Conservation (phyloP, 192 early-diverging fungal species). For the Coemansia sp. region DNA sequence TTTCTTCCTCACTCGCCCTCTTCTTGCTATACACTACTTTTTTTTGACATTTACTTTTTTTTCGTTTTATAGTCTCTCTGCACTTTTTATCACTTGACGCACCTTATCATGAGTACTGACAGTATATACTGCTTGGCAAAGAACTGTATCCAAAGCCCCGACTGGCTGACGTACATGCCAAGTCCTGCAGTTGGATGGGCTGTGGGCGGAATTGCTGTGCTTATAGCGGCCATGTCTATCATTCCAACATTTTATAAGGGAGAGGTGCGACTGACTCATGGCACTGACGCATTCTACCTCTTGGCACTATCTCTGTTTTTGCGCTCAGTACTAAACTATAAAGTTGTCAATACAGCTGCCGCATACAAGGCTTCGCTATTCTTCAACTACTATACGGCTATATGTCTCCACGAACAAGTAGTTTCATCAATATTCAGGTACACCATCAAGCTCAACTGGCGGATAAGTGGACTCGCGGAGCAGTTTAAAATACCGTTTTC, state of each 20-base stretch:
- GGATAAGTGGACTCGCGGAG: not conserved
- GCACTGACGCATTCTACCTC: slow-evolving; percentile 5
- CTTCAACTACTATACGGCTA: slow-evolving; percentile 23
- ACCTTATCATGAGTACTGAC: not conserved
- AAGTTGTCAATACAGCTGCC: slow-evolving; percentile 14
- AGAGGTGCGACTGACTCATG: slow-evolving; percentile 6
- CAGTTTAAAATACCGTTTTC: not conserved
- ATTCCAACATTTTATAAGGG: not conserved
- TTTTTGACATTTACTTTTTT: not conserved
- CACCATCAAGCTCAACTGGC: not conserved
- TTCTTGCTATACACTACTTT: not conserved
- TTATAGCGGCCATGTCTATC: slow-evolving; percentile 9
- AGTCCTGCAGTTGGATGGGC: slow-evolving; percentile 22
- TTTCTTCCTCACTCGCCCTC: too few species aligned
- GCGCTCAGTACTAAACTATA: slow-evolving; percentile 25
- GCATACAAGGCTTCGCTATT: slow-evolving; percentile 37
- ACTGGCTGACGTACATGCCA: slow-evolving; percentile 34
- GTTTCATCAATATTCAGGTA: not conserved
- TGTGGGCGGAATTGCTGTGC: slow-evolving; percentile 19
- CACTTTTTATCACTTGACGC: not conserved
- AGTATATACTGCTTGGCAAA: slow-evolving; percentile 22
- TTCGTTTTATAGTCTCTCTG: too few species aligned
- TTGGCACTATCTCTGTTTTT: slow-evolving; percentile 26
- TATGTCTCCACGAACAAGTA: not conserved
- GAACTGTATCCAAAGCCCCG: slow-evolving; percentile 20